A percentile compares a stretch with the other conserved stretches of the same genome.
These are phyloP conservation scores for Eucalyptus pumila DNA, from an alignment of 345 rosid genomes.

Conservation along the genomic window DNA sequence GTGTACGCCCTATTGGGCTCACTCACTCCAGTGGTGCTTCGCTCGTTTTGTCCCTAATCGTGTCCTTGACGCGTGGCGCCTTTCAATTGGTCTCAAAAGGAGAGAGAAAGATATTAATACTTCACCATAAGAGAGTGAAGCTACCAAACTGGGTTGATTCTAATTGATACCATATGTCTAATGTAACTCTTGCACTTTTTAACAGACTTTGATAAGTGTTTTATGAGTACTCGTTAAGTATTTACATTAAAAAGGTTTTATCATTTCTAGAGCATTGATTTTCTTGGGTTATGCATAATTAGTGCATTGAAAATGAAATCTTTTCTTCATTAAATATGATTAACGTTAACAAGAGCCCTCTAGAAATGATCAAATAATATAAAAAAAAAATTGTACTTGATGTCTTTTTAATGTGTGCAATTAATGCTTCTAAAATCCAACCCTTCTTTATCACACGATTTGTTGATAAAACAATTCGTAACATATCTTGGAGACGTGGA, in stretches of 20 bases:
- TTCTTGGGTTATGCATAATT: not conserved
- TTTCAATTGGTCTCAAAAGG: constrained; percentile 54
- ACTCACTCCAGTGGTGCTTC: constrained; percentile 67
- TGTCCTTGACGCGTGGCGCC: constrained; percentile 69
- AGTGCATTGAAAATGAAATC: not conserved
- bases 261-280: not conserved
- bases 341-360: not conserved
- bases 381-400: too few species aligned
- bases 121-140: not conserved
- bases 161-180: not conserved
- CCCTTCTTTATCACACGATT: not conserved
- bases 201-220: not conserved
- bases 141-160: not conserved
- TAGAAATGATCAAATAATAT: not conserved
- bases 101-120: not conserved
- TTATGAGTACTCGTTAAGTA: not conserved
- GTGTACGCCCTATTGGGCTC: constrained; percentile 76
- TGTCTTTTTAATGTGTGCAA: not conserved
- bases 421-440: not conserved
- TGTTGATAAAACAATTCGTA: not conserved
- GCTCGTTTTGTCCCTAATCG: constrained; percentile 31
- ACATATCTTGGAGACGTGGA: not conserved
- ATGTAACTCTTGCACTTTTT: not conserved
- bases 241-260: not conserved
- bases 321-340: not conserved